Evolutionary conservation across 768 basidiomycete species (phyloP).

Genomic region (Roridomyces roridus): DNA sequence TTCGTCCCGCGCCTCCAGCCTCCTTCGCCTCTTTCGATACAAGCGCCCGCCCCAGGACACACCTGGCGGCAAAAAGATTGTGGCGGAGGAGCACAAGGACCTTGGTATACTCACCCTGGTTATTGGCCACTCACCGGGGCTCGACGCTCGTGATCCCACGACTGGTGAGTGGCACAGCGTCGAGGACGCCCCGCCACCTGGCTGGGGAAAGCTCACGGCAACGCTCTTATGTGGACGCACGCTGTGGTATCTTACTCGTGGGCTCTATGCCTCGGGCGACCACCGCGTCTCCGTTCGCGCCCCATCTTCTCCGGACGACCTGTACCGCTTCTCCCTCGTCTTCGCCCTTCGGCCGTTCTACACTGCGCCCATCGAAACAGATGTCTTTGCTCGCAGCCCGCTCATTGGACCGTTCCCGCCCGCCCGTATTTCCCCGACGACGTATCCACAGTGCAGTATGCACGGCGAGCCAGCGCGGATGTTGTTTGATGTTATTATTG

Average conservation of each 20-base stretch:
- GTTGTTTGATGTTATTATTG: conserved; percentile 11
- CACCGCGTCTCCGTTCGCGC: conserved; percentile 25
- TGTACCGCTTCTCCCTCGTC: conserved; percentile 20
- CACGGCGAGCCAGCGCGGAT: conserved; percentile 7
- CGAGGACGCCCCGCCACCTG: conserved; percentile 13
- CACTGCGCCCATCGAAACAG: conserved; percentile 6
- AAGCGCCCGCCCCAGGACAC: conserved; percentile 1
- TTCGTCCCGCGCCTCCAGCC: conserved; percentile 10
- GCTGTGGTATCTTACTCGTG: conserved; percentile 19
- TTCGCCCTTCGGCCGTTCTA: conserved; percentile 23
- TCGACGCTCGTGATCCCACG: conserved; percentile 14
- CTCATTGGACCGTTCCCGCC: conserved; percentile 13
- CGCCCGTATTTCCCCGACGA: conserved; percentile 1
- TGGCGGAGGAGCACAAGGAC: conserved; percentile 25
- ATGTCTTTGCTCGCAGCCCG: background rate
- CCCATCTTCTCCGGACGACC: background rate
- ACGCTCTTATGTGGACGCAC: conserved; percentile 24
- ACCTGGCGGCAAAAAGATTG: conserved; percentile 8
- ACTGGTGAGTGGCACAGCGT: conserved; percentile 21
- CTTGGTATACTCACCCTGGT: conserved; percentile 24
- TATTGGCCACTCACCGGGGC: conserved; percentile 18
- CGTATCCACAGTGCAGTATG: conserved; percentile 21
- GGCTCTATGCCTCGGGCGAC: conserved; percentile 15
- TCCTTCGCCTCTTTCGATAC: conserved; percentile 22
- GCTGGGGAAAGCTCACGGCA: conserved; percentile 8